Evolutionary conservation across 257 asterid species (phyloP).

Genomic region (Penstemon newberryi): DNA sequence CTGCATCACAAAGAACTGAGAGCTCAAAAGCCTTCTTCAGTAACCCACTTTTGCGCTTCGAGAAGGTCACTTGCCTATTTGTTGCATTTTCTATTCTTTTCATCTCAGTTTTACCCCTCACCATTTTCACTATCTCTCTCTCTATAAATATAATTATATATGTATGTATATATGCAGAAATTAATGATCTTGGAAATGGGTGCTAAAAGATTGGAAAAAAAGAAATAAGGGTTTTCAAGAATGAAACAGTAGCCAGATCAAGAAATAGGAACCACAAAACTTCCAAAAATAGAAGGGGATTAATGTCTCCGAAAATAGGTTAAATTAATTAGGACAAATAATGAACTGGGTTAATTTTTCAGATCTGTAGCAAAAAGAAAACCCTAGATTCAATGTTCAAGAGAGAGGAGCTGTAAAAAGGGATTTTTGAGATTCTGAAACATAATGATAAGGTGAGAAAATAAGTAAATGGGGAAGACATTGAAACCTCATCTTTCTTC

Average conservation of each 20-base stretch:
- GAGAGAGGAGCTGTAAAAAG: not conserved
- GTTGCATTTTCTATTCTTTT: constrained; percentile 59
- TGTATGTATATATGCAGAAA: not conserved
- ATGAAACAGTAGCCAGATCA: not conserved
- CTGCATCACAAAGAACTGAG: too few species aligned
- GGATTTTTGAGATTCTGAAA: too few species aligned
- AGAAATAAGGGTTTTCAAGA: not conserved
- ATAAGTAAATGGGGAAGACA: too few species aligned
- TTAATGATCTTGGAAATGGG: not conserved
- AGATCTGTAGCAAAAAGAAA: constrained; percentile 39
- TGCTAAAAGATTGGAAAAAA: not conserved
- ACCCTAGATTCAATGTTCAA: constrained; percentile 27
- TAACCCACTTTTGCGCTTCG: constrained; percentile 64
- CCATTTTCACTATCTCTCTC: constrained; percentile 29
- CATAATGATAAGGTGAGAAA: too few species aligned
- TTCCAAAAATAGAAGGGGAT: constrained; percentile 26
- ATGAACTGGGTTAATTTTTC: constrained; percentile 23
- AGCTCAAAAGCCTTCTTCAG: constrained; percentile 55
- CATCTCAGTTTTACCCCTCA: constrained; percentile 60
- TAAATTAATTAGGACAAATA: constrained; percentile 4
- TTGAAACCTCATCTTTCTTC: too few species aligned
- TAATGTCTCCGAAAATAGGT: constrained; percentile 27
- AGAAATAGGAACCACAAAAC: constrained; percentile 6
- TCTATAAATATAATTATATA: not conserved
- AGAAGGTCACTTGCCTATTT: constrained; percentile 63